Conservation (phyloP, 2,329 filamentous ascomycete genomes). For the Shiraia bambusicola region DNA sequence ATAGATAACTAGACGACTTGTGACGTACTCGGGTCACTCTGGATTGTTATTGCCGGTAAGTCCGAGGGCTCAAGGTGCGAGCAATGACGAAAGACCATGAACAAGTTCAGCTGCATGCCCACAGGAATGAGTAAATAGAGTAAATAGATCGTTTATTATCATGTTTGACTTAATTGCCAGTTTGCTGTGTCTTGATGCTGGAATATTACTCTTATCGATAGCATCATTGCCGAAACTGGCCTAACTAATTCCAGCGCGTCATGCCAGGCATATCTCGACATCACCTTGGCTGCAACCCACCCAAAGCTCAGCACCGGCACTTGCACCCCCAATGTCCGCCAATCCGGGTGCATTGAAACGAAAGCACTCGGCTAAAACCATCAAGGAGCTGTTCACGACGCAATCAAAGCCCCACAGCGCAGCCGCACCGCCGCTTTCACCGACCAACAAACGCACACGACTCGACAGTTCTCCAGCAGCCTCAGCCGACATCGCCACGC, state of each 20-base stretch:
- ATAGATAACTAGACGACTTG: too few species aligned
- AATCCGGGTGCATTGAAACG: slow-evolving; percentile 38
- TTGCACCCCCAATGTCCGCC: slow-evolving; percentile 37
- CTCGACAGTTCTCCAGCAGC: slow-evolving; percentile 26
- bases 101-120: too few species aligned
- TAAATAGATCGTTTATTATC: too few species aligned
- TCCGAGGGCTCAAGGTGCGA: too few species aligned
- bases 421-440: slow-evolving; percentile 29
- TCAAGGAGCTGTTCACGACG: slow-evolving; percentile 39
- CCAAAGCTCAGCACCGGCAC: slow-evolving; percentile 18
- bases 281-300: slow-evolving; percentile 19
- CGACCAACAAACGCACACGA: slow-evolving; percentile 34
- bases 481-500: slow-evolving; percentile 10
- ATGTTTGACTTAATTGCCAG: too few species aligned
- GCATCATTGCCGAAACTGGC: slow-evolving; percentile 11
- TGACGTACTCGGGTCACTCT: too few species aligned
- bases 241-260: slow-evolving; percentile 27
- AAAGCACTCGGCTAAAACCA: slow-evolving; percentile 40
- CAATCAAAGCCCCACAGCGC: slow-evolving; percentile 37
- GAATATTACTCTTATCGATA: slow-evolving; percentile 1
- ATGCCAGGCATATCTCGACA: slow-evolving; percentile 23
- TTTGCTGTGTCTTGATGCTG: too few species aligned
- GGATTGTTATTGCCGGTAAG: too few species aligned
- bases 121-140: too few species aligned
- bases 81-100: too few species aligned